Base-by-base conservation (phyloP, 2,329 filamentous ascomycete species). In the Arthrinium puccinioides region DNA sequence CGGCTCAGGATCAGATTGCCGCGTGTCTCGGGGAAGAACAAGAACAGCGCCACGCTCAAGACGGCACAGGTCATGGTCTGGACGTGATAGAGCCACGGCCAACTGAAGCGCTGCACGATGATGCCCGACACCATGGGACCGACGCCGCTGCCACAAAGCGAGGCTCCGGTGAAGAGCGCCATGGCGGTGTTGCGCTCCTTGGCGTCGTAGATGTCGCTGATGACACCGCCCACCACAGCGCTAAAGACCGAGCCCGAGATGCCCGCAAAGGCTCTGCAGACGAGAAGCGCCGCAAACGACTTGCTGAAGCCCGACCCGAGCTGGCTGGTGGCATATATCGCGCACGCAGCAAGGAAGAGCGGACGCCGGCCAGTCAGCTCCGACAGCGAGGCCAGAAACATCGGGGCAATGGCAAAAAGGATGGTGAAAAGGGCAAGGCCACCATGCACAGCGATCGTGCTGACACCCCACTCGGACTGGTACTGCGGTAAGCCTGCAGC, bases 211-310 rank as follows among this genome's bases (percentile, higher is more conserved):
- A 95, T 75, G 53, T 96, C 89, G 34, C 84, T 82, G 27, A 96
- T 82, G 4, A 96, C 84, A 3, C 89, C 89, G n/a, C 88, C 89
- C 0, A 94, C 83, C 72, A 95, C 89, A 16, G 87, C 92, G 30
- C 83, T 87, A 54, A 94, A 94, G 0, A 72, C 79, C 32, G 81
- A 87, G 6, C 77, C 82, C 6, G 84, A 85, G n/a, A 79, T 76
- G 2, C 89, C 89, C 9, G 80, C 74, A 32, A 92, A 69, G 54
- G 94, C 84, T 1, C 89, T 76, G 0, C 79, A 75, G 3, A 88
- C 61, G 1, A 94, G 58, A 72, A 95, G 84, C 3, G 84, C 87
- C 6, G 32, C 27, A n/a, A n/a, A n/a, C n/a, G n/a, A n/a, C n/a
- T n/a, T n/a, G n/a, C n/a, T n/a, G n/a, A n/a, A n/a, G 0, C 74